These are phyloP conservation scores for Scleroderma citrinum DNA, from an alignment of 768 basidiomycete genomes.

Conservation along the genomic window DNA sequence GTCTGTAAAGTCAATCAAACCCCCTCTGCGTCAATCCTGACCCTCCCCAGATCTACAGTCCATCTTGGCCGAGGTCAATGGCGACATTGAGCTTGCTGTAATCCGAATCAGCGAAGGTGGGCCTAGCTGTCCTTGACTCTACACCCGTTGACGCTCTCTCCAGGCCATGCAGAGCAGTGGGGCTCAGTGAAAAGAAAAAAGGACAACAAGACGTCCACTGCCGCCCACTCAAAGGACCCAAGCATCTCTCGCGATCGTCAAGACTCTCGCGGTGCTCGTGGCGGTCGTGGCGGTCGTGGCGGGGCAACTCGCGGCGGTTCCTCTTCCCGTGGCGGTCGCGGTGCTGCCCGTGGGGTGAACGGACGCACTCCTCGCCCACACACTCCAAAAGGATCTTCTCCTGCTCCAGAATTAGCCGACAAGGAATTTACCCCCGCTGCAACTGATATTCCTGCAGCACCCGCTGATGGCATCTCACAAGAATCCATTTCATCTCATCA, in stretches of 20 bases:
- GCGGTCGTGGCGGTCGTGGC: constrained; percentile 48
- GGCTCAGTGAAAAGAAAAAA: constrained; percentile 82
- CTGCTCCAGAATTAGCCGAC: constrained; percentile 31
- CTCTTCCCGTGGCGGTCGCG: constrained; percentile 28
- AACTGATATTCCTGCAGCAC: constrained; percentile 11
- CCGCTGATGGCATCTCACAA: constrained; percentile 11
- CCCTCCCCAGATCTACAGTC: constrained; percentile 52
- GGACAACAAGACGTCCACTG: constrained; percentile 61
- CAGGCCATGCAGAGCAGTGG: constrained; percentile 77
- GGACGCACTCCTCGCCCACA: constrained; percentile 25
- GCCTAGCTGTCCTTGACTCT: neutral
- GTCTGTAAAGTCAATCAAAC: constrained; percentile 28
- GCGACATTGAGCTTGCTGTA: constrained; percentile 65
- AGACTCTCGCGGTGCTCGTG: constrained; percentile 47
- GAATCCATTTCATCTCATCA: constrained; percentile 12
- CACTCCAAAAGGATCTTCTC: constrained; percentile 23
- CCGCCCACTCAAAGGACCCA: constrained; percentile 44
- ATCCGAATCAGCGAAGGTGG: constrained; percentile 73
- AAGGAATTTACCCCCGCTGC: constrained; percentile 15
- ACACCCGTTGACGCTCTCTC: constrained; percentile 8
- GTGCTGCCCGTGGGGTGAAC: constrained; percentile 33
- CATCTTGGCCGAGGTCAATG: constrained; percentile 58
- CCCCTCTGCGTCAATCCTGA: constrained; percentile 15
- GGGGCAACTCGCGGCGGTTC: constrained; percentile 20
- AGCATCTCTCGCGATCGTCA: constrained; percentile 26